A percentile compares a stretch with the other conserved stretches of the same genome.
These are phyloP conservation scores for Teratosphaeria nubilosa DNA, from an alignment of 2,329 filamentous ascomycete genomes.

Conservation along the genomic window DNA sequence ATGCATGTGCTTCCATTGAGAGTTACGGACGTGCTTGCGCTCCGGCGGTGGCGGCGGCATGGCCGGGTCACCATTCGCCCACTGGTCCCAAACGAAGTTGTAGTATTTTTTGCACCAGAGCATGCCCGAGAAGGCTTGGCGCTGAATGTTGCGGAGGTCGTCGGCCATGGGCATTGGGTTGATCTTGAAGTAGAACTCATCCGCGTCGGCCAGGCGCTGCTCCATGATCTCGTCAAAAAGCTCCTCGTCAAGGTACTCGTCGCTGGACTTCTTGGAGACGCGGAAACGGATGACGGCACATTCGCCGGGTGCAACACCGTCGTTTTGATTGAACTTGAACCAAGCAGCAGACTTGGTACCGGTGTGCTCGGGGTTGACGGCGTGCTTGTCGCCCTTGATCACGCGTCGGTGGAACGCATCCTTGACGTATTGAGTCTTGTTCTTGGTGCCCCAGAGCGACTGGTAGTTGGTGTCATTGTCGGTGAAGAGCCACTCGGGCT, in stretches of 20 bases:
- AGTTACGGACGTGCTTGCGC: slow-evolving; percentile 73
- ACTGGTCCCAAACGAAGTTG: slow-evolving; percentile 94
- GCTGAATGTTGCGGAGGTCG: slow-evolving; percentile 86
- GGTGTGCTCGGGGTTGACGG: slow-evolving; percentile 66
- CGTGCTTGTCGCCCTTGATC: slow-evolving; percentile 67
- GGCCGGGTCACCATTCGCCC: slow-evolving; percentile 85
- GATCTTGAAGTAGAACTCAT: slow-evolving; percentile 91
- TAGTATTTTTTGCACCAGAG: slow-evolving; percentile 98
- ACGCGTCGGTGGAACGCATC: slow-evolving; percentile 89
- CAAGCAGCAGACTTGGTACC: slow-evolving; percentile 88
- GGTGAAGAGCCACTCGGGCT: slow-evolving; percentile 80
- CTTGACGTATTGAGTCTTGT: slow-evolving; percentile 78
- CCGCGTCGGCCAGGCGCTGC: slow-evolving; percentile 74
- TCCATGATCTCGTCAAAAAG: slow-evolving; percentile 86
- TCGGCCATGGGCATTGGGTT: slow-evolving; percentile 90
- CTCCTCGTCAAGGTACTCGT: slow-evolving; percentile 81
- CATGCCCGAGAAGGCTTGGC: slow-evolving; percentile 92
- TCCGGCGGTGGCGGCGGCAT: slow-evolving; percentile 76
- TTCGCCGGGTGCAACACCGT: slow-evolving; percentile 79
- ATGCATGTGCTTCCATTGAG: slow-evolving; percentile 88
- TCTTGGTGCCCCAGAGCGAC: slow-evolving; percentile 64
- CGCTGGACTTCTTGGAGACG: slow-evolving; percentile 58
- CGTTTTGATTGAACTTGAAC: slow-evolving; percentile 83
- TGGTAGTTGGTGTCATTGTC: slow-evolving; percentile 91
- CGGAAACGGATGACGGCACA: slow-evolving; percentile 93